These are phyloP conservation scores for Cladosporium oxysporum DNA, from an alignment of 2,329 filamentous ascomycete species.

Conservation along the genomic window DNA sequence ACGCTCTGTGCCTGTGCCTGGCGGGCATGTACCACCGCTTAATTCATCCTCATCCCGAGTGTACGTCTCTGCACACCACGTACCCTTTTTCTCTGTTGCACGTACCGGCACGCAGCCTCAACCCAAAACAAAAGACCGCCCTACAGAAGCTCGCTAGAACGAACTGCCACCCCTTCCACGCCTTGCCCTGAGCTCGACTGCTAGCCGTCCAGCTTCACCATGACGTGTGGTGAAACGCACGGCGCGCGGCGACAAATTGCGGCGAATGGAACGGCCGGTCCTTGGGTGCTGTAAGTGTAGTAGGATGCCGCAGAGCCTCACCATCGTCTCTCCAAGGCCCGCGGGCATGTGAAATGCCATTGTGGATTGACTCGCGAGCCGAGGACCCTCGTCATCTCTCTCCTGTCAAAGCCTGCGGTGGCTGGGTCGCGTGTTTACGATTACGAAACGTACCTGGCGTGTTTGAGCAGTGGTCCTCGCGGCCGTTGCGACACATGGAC, in stretches of 20 bases:
- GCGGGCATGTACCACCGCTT: constrained; percentile 13
- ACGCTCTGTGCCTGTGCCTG: neutral
- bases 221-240: constrained; percentile 16
- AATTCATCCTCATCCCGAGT: constrained; percentile 12
- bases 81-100: neutral
- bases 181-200: neutral
- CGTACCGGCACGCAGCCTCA: neutral
- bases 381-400: neutral
- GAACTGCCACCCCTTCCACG: constrained; percentile 1
- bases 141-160: constrained; percentile 16
- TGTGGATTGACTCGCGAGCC: neutral
- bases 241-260: constrained; percentile 16
- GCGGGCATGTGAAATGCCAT: neutral
- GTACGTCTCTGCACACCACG: neutral
- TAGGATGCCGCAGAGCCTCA: neutral
- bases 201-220: neutral
- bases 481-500: constrained; percentile 1
- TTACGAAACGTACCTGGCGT: neutral
- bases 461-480: neutral
- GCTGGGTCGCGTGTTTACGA: neutral
- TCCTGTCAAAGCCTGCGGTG: neutral
- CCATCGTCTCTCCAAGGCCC: neutral
- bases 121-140: neutral
- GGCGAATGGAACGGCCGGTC: constrained; percentile 3
- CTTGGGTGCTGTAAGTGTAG: constrained; percentile 1